Evolutionary conservation across 2,329 filamentous ascomycete species (phyloP), one percentile per base, ranked within the genome.

Genomic region (Epichloe sp.): DNA sequence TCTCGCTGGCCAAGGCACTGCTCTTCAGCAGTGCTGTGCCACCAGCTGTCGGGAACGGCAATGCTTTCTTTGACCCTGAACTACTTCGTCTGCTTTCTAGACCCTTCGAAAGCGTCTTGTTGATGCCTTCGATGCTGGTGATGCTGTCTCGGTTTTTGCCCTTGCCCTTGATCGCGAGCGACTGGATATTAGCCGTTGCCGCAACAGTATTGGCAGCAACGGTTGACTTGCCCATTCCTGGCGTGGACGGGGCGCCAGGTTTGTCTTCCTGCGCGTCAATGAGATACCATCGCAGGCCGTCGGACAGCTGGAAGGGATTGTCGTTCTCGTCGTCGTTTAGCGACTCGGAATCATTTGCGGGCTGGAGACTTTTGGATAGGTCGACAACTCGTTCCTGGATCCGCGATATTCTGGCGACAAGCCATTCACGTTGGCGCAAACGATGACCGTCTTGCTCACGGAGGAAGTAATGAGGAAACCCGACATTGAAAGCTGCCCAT

Each of bases 401-500:
- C 56, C 88, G 88, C 12, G 83, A 83, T 53, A 98, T 97, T 15
- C 93, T 83, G 8, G 93, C 93, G 7, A 98, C 83, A n/a, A 98
- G 80, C 89, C 93, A 98, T 44, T 54, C 52, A 37, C 91, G 80
- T 46, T 82, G 83, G 34, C 84, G 81, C 5, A 98, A 73, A 54
- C 88, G 84, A 67, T 98, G 94, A 1, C 77, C 78, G 59, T 97
- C 91, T 64, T 94, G 86, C 66, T 98, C 93, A 37, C 89, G 86
- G 3, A 98, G 76, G 71, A 98, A 98, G 70, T 93, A 97, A 65
- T 98, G 93, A 8, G 93, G 93, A 54, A 91, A 95, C 1, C 90
- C 91, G 35, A 98, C 87, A 61, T 98, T 98, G 76, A 98, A 98
- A 0, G 93, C 93, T 5, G 93, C 93, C 93, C 93, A 98, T 0